Percentiles rank a stretch among this genome's conserved stretches.
These are phyloP conservation scores for Albugo candida DNA, from an alignment of 352 stramenopile species.

Conservation along the genomic window DNA sequence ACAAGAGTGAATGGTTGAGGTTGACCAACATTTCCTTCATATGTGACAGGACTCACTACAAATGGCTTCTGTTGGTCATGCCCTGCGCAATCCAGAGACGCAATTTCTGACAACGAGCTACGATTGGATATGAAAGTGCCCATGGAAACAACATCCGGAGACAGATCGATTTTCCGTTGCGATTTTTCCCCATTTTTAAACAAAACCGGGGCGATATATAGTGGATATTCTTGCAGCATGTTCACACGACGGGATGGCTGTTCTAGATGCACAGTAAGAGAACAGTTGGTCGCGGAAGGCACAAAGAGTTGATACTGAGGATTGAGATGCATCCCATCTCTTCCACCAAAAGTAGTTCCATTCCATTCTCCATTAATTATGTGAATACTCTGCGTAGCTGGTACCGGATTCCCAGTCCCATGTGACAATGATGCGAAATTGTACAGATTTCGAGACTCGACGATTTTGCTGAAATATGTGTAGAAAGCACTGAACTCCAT, in stretches of 20 bases:
- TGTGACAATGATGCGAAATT: slow-evolving; percentile 53
- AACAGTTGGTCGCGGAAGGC: slow-evolving; percentile 26
- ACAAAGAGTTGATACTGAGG: slow-evolving; percentile 70
- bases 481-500: slow-evolving; percentile 66
- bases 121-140: slow-evolving; percentile 76
- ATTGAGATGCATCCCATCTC: slow-evolving; percentile 69
- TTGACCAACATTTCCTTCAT: slow-evolving; percentile 32
- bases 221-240: slow-evolving; percentile 53
- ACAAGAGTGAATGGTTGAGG: slow-evolving; percentile 30
- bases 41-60: slow-evolving; percentile 45
- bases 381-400: slow-evolving; percentile 43
- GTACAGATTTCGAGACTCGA: slow-evolving; percentile 69
- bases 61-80: slow-evolving; percentile 13
- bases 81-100: slow-evolving; percentile 13
- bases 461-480: slow-evolving; percentile 53
- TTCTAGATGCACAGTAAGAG: slow-evolving; percentile 37
- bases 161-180: slow-evolving; percentile 67
- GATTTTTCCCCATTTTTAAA: slow-evolving; percentile 42
- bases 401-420: slow-evolving; percentile 31
- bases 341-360: slow-evolving; percentile 50
- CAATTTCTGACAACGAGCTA: slow-evolving; percentile 38
- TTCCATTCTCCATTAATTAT: slow-evolving; percentile 64
- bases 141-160: slow-evolving; percentile 47
- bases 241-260: slow-evolving; percentile 55
- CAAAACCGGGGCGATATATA: slow-evolving; percentile 61